These are phyloP conservation scores for Taphrina confusa DNA, from an alignment of 1,139 yeast species.

Conservation along the genomic window DNA sequence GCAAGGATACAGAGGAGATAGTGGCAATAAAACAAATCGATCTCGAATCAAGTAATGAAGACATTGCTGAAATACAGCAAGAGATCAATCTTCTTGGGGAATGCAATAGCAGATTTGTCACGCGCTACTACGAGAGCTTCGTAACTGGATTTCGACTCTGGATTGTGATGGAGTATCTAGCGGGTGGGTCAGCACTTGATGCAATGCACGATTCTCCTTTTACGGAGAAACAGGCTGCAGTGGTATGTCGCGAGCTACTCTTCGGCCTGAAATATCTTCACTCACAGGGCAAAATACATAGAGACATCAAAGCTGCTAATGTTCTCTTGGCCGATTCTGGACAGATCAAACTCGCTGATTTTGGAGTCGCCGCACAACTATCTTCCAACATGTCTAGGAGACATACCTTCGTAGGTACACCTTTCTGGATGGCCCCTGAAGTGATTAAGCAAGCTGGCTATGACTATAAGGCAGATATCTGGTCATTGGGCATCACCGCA, in stretches of 20 bases:
- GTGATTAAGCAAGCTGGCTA: slow-evolving; percentile 86
- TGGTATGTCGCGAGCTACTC: slow-evolving; percentile 62
- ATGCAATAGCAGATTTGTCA: slow-evolving; percentile 69
- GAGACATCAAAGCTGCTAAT: slow-evolving; percentile 86
- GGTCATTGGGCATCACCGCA: slow-evolving; percentile 94
- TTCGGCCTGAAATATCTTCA: slow-evolving; percentile 72
- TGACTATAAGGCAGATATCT: slow-evolving; percentile 83
- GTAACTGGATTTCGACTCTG: slow-evolving; percentile 76
- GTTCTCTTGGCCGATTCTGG: slow-evolving; percentile 67
- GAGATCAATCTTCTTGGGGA: slow-evolving; percentile 77
- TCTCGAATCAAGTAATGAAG: slow-evolving; percentile 73
- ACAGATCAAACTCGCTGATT: slow-evolving; percentile 89
- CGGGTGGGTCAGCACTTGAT: slow-evolving; percentile 82
- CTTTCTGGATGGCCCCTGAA: slow-evolving; percentile 99
- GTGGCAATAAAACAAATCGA: slow-evolving; percentile 54
- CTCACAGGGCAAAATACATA: slow-evolving; percentile 74
- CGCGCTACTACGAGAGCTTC: slow-evolving; percentile 74
- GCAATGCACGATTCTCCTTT: slow-evolving; percentile 61
- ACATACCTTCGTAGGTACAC: slow-evolving; percentile 95
- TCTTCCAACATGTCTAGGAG: slow-evolving; percentile 74
- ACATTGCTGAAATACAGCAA: slow-evolving; percentile 73
- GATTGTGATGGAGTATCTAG: slow-evolving; percentile 76
- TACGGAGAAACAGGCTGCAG: slow-evolving; percentile 58
- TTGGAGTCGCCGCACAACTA: slow-evolving; percentile 90
- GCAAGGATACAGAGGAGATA: slow-evolving; percentile 45